phyloP scores from a whole-genome alignment of 257 asterid species.

The Coffea eugenioides region DNA sequence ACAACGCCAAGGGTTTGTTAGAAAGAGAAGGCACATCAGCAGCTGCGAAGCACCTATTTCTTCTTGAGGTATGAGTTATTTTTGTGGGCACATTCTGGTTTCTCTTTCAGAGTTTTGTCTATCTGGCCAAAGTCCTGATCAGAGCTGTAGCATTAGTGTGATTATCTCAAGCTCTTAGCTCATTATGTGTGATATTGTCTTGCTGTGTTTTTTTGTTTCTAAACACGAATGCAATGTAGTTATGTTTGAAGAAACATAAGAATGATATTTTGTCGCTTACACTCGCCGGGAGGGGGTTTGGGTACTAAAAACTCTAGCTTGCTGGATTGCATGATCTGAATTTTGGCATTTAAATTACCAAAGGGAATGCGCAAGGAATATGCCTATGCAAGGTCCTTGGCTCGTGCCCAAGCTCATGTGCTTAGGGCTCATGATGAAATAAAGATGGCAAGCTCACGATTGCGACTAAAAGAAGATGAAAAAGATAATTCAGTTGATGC shows the following conservation, averaged over 20 bases:
- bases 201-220: background rate
- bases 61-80: conserved; percentile 69
- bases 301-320: background rate
- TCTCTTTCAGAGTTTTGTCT: background rate
- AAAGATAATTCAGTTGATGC: conserved; percentile 81
- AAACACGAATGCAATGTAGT: background rate
- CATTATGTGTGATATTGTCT: background rate
- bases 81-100: conserved; percentile 2
- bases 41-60: conserved; percentile 75
- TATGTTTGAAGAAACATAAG: background rate
- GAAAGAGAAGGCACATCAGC: conserved; percentile 63
- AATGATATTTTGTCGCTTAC: too few species aligned
- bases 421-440: conserved; percentile 95
- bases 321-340: background rate
- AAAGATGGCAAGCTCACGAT: conserved; percentile 86
- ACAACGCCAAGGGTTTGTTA: conserved; percentile 62
- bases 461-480: conserved; percentile 76
- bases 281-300: background rate
- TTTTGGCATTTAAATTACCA: background rate
- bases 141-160: background rate
- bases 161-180: background rate
- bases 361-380: conserved; percentile 98
- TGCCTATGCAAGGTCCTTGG: conserved; percentile 72
- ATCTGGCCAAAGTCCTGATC: background rate
- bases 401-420: conserved; percentile 86